Conservation (phyloP, 257 asterid species). For the Jaltomata sinuosa region DNA sequence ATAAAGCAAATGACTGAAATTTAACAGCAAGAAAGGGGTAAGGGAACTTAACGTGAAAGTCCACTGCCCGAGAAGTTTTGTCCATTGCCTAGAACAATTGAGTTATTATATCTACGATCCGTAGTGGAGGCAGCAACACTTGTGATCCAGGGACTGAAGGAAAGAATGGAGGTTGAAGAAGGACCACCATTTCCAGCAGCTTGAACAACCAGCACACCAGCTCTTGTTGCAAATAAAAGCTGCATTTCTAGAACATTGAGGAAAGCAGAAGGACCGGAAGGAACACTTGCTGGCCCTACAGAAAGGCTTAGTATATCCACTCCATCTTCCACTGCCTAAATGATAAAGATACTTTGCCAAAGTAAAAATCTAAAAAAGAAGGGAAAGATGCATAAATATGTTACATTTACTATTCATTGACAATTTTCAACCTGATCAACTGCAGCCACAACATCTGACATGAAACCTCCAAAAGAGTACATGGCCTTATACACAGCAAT, state of each 20-base stretch:
- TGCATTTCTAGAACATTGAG: constrained; percentile 47
- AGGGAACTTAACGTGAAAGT: constrained; percentile 40
- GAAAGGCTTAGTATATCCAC: constrained; percentile 66
- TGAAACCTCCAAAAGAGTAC: constrained; percentile 54
- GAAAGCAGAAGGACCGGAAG: constrained; percentile 48
- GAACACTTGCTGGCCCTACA: constrained; percentile 51
- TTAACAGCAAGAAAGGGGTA: neutral
- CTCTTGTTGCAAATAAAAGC: constrained; percentile 53
- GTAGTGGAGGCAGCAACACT: constrained; percentile 60
- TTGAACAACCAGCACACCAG: constrained; percentile 64
- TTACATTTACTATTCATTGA: neutral
- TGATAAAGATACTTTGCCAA: neutral
- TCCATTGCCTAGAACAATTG: constrained; percentile 42
- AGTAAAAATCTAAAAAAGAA: neutral
- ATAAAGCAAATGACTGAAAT: neutral
- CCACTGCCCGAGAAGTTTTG: constrained; percentile 34
- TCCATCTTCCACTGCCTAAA: constrained; percentile 82
- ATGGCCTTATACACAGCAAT: constrained; percentile 64
- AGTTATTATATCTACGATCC: constrained; percentile 44
- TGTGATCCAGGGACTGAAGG: constrained; percentile 70
- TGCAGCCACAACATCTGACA: constrained; percentile 76
- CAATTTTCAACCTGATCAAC: constrained; percentile 44
- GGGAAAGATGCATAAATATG: neutral
- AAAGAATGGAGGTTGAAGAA: constrained; percentile 40
- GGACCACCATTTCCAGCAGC: constrained; percentile 76